Evolutionary conservation across 257 asterid genomes (phyloP), one percentile per base, ranked within the genome.

Genomic region (Catharanthus roseus): DNA sequence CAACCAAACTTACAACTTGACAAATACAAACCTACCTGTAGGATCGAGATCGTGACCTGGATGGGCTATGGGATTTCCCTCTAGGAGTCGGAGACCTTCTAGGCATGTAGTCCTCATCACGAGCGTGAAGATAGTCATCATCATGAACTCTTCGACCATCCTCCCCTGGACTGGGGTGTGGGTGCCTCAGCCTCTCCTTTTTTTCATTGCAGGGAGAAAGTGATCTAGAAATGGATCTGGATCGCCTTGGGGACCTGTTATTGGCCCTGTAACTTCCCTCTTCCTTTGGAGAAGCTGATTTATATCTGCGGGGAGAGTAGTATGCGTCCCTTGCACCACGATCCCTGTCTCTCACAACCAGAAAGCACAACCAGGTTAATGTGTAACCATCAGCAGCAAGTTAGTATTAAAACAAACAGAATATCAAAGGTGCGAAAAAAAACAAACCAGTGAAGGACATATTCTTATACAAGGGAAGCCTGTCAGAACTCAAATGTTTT

Each of bases 271-370:
- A 42, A 33, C 73, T 70, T 75, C 80, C 84, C 33, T 79, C 91
- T 68, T 82, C 77, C 80, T 85, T 77, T 0, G 95, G 95, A 74
- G 93, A 87, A 61, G 71, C 47, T 33, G 96, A 87, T 74, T 91
- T 77, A 68, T 87, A 77, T 69, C 86, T 63, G 49, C 71, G 76
- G n/a, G 90, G 88, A 50, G 92, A 85, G 72, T 76, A 73, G 71
- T 70, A 31, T 69, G 71, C 81, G 67, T 75, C 86, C 75, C 83
- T 78, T 49, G 78, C 82, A 74, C 79, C 80, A 73, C 29, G 87
- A 65, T 76, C 85, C 83, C 90, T 80, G 76, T 38, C 76, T 72
- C 86, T 79, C 58, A 68, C 64, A 58, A 79, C 74, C 62, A 72
- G 63, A 68, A 75, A 73, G 67, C 44, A 38, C 1, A 69, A 72